Conservation (phyloP, 2,329 filamentous ascomycete genomes). For the Arthroderma sp. region DNA sequence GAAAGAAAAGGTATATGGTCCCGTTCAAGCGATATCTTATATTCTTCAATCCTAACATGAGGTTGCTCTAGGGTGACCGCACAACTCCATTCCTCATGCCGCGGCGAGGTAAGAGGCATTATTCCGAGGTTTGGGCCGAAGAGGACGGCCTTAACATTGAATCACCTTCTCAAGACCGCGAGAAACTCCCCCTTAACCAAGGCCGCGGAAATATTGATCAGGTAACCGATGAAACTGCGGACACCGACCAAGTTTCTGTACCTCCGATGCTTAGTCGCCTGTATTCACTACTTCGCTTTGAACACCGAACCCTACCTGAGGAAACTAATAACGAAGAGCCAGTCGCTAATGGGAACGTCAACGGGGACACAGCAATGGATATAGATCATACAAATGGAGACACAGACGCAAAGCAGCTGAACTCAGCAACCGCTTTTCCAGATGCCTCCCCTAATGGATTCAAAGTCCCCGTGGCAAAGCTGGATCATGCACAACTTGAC, state of each 20-base stretch:
- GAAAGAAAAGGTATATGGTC: slow-evolving; percentile 52
- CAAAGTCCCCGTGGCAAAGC: slow-evolving; percentile 64
- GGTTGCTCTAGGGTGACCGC: slow-evolving; percentile 52
- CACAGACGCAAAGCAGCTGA: slow-evolving; percentile 30
- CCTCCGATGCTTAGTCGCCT: slow-evolving; percentile 76
- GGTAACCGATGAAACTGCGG: slow-evolving; percentile 72
- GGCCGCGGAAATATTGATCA: slow-evolving; percentile 74
- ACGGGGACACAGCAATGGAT: slow-evolving; percentile 36
- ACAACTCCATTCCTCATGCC: slow-evolving; percentile 74
- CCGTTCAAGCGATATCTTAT: not conserved
- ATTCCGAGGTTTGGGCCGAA: slow-evolving; percentile 83
- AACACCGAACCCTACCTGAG: slow-evolving; percentile 38
- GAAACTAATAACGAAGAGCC: slow-evolving; percentile 45
- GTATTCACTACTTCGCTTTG: slow-evolving; percentile 67
- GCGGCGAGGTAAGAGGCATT: slow-evolving; percentile 69
- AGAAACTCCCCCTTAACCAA: slow-evolving; percentile 64
- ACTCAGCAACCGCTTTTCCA: slow-evolving; percentile 65
- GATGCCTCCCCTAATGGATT: slow-evolving; percentile 64
- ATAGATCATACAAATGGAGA: slow-evolving; percentile 38
- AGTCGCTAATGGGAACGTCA: slow-evolving; percentile 21
- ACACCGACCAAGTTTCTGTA: slow-evolving; percentile 78
- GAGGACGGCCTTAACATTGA: slow-evolving; percentile 80
- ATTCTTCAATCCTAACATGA: slow-evolving; percentile 3
- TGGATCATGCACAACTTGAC: slow-evolving; percentile 78
- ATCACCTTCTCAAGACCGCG: slow-evolving; percentile 45